phyloP scores from a whole-genome alignment of 2,329 filamentous ascomycete genomes.

The Trichoderma guizhouense region DNA sequence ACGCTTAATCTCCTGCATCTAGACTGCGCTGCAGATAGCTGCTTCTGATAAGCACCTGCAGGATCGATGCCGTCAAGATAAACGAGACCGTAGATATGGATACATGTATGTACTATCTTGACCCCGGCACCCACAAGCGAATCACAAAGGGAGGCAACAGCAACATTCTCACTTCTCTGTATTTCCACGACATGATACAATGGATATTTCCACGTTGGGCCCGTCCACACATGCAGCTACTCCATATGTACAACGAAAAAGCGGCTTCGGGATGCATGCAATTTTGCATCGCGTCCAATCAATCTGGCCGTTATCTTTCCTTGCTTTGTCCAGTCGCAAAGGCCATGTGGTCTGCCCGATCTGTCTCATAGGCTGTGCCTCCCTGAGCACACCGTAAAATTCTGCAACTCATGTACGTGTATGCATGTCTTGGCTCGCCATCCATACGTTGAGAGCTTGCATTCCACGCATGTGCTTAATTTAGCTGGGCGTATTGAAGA shows the following conservation, averaged over 20 bases:
- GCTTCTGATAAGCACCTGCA: not conserved
- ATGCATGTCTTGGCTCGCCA: constrained; percentile 1
- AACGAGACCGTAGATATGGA: not conserved
- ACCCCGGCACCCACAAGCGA: not conserved
- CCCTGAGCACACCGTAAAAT: not conserved
- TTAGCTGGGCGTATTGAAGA: not conserved
- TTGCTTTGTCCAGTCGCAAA: not conserved
- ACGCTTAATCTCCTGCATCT: not conserved
- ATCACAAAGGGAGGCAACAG: not conserved
- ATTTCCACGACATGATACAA: not conserved
- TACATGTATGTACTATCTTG: not conserved
- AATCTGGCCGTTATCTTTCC: not conserved
- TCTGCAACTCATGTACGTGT: not conserved
- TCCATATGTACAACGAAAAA: not conserved
- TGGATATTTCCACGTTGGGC: not conserved
- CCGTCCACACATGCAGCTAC: not conserved
- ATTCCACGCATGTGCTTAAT: not conserved
- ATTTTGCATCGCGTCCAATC: not conserved
- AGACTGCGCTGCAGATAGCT: not conserved
- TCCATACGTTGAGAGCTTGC: not conserved
- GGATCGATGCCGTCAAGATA: not conserved
- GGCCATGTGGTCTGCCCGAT: not conserved
- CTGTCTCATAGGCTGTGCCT: constrained; percentile 1
- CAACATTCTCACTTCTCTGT: too few species aligned
- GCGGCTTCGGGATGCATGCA: not conserved